These are phyloP conservation scores for Coelastrella sp. DNA, from an alignment of 139 green algal genomes.

Conservation along the genomic window DNA sequence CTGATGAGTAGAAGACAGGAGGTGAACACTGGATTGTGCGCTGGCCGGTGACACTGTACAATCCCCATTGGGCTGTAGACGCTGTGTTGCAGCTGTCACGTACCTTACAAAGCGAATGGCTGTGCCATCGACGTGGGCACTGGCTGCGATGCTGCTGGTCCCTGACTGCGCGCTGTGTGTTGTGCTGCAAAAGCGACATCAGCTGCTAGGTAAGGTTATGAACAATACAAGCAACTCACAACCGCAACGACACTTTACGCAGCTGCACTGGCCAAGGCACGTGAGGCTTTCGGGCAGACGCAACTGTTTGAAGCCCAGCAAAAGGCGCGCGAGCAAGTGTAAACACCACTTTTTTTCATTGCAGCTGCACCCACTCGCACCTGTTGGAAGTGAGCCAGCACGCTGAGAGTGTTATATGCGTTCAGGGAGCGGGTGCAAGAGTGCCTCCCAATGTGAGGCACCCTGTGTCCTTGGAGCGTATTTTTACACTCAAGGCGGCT, in stretches of 20 bases:
- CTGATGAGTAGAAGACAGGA: background rate
- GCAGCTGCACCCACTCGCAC: background rate
- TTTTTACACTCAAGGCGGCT: too few relatives aligned
- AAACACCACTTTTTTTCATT: background rate
- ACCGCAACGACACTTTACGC: too few relatives aligned
- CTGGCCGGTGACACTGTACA: background rate
- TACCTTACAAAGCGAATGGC: background rate
- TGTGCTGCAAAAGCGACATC: constrained; percentile 3
- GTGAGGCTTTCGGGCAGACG: background rate
- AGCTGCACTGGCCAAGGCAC: background rate
- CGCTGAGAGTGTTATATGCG: background rate
- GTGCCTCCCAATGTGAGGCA: background rate
- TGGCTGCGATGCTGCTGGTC: constrained; percentile 20
- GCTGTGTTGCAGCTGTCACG: background rate
- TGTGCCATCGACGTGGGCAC: background rate
- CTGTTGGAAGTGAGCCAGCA: background rate
- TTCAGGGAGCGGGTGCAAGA: background rate
- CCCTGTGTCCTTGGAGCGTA: too few relatives aligned
- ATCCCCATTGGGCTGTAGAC: background rate
- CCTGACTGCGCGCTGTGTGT: constrained; percentile 3
- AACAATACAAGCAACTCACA: background rate
- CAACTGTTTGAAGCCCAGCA: background rate
- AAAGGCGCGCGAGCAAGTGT: background rate
- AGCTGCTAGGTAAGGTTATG: background rate
- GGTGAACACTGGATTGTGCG: background rate